Evolutionary conservation across 148 eudicot genomes (phyloP).

Genomic region (Amaranthus hypochondriacus): DNA sequence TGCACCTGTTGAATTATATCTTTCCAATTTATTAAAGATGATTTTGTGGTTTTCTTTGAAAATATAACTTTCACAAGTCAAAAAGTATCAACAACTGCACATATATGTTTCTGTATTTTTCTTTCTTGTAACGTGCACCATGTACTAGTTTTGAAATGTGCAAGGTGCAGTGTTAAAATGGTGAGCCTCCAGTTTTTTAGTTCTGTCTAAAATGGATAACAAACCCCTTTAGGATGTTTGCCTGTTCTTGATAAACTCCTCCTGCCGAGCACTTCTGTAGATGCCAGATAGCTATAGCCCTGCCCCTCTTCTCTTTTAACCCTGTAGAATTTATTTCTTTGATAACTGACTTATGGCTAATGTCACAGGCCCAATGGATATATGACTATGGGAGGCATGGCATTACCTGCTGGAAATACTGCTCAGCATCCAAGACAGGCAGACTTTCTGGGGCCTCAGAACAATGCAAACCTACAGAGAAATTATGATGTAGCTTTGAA

Average conservation of each 20-base stretch:
- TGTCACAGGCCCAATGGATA: slow-evolving; percentile 33
- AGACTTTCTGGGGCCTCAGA: slow-evolving; percentile 17
- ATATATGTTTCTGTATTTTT: too few relatives aligned
- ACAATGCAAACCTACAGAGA: slow-evolving; percentile 27
- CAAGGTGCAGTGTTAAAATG: too few relatives aligned
- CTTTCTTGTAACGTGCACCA: too few relatives aligned
- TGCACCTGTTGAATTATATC: too few relatives aligned
- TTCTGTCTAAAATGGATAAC: neutral
- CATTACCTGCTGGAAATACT: slow-evolving; percentile 24
- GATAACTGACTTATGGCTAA: slow-evolving; percentile 5
- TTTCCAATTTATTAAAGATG: too few relatives aligned
- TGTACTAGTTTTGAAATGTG: too few relatives aligned
- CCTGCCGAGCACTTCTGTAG: neutral
- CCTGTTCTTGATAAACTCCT: slow-evolving; percentile 1
- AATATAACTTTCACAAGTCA: too few relatives aligned
- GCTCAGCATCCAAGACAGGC: slow-evolving; percentile 24
- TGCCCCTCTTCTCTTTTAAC: neutral
- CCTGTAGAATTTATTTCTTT: neutral
- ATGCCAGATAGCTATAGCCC: slow-evolving; percentile 1
- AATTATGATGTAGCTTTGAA: slow-evolving; percentile 24
- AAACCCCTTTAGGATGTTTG: neutral
- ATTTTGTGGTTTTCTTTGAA: too few relatives aligned
- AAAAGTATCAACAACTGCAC: too few relatives aligned
- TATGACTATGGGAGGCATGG: slow-evolving; percentile 33
- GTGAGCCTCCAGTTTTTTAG: too few relatives aligned